Evolutionary conservation across 208 protist genomes (phyloP), one percentile per base, ranked within the genome.

Genomic region (Angomonas ambiguus): DNA sequence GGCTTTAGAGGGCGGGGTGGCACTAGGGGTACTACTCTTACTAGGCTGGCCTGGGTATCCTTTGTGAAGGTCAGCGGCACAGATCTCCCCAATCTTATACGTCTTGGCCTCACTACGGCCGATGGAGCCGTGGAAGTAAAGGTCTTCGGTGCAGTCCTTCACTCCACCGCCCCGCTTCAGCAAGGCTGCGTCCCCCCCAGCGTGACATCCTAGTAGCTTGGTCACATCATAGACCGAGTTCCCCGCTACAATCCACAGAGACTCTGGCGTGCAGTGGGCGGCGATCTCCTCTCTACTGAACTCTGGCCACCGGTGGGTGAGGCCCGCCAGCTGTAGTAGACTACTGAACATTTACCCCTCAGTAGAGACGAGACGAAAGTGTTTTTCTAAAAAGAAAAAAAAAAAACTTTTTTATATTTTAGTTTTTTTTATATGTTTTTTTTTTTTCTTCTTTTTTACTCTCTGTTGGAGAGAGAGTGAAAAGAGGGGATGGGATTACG

Each of bases 161-260:
- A 79, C 76, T 1, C 87, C 87, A 42, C 83, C 88, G 69, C 80
- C 80, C 24, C 85, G 85, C 32, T 72, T 82, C 27, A 92, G 67
- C 24, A 94, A 65, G 31, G 85, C 80, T n/a, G 61, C 58, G 25
- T 75, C 62, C 0, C 88, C 88, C 10, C 88, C 88, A 0, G 85
- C 85, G 61, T 94, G 88, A 0, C 69, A 55, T 18, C 71, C 74
- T 6, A 92, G 42, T 33, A 91, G 64, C 11, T 77, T 45, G 8
- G 88, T 92, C 25, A 92, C 70, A 71, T 94, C 85, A 64, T 85
- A 89, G n/a, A 94, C 77, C 5, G 79, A 87, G 41, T 79, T 72
- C 24, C 71, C 83, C 0, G 76, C 68, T 45, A 92, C 62, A 55
- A 92, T 88, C 83, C 85, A 94, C 22, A 87, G 62, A 2, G 82